Base-by-base conservation (phyloP, 169 alveolate genomes). In the Hepatocystis sp. region DNA sequence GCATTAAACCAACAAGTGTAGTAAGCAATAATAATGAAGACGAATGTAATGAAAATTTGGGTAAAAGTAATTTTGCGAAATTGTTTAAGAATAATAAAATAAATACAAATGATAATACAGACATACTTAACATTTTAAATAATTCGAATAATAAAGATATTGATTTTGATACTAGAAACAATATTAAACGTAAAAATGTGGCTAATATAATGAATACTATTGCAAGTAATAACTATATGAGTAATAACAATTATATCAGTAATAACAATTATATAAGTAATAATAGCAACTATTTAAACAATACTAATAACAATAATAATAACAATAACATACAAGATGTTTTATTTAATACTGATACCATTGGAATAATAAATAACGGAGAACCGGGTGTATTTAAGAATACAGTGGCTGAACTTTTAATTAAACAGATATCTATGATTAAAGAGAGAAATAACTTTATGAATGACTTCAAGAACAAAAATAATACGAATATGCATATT, bases 21-120 rank as follows among this genome's bases (percentile, higher is more conserved):
- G n/a, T n/a, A n/a, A n/a, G n/a, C n/a, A n/a, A n/a, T n/a, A n/a
- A n/a, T n/a, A 71, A 58, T 32, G 86, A 71, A n/a, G 86, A 71
- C n/a, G n/a, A n/a, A n/a, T n/a, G n/a, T n/a, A n/a, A n/a, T 13
- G 86, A 71, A 28, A 71, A 71, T 10, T 52, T 71, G 19, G 28
- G 78, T 11, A 71, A 71, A 71, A 71, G 86, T 10, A 71, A 71
- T 25, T 71, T 71, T 63, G 86, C 86, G 5, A 56, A 49, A 15
- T 71, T 71, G 86, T 71, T 71, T 27, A 71, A 71, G 30, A 71
- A 71, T 25, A 71, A 17, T 44, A 30, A 40, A 3, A 71, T 10
- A 15, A 60, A 58, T 19, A 52, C n/a, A 17, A 64, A 71, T 25
- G 86, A 71, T 13, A 61, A 10, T 71, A 28, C 19, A 7, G 78